phyloP scores from a whole-genome alignment of 2,329 filamentous ascomycete species.

The Teratosphaeriaceae sp. region DNA sequence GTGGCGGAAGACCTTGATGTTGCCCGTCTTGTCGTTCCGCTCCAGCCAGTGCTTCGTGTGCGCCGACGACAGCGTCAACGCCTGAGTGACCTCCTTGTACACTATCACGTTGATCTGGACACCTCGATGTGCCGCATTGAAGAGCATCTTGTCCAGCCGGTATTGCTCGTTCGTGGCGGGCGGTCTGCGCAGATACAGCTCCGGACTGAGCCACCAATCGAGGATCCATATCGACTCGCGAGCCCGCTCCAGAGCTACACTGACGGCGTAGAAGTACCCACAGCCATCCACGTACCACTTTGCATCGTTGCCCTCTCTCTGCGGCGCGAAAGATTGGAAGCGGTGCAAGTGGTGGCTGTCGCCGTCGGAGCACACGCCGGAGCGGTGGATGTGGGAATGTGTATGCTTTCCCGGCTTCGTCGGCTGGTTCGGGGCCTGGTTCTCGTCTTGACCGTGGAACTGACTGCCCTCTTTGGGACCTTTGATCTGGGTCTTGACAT shows the following conservation, averaged over 20 bases:
- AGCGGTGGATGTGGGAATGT: conserved; percentile 23
- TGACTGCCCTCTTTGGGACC: conserved; percentile 27
- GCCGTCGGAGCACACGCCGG: conserved; percentile 27
- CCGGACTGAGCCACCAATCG: conserved; percentile 72
- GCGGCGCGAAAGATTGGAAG: conserved; percentile 62
- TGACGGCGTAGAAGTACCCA: conserved; percentile 80
- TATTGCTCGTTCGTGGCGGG: conserved; percentile 77
- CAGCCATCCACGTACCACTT: conserved; percentile 89
- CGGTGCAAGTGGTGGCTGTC: conserved; percentile 43
- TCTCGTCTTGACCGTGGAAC: not conserved
- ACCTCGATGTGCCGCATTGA: conserved; percentile 73
- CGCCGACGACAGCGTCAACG: conserved; percentile 51
- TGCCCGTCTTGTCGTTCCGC: conserved; percentile 61
- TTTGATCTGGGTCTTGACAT: conserved; percentile 45
- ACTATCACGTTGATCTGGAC: conserved; percentile 82
- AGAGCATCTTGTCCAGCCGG: conserved; percentile 74
- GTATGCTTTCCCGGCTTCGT: conserved; percentile 3
- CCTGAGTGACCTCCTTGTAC: conserved; percentile 67
- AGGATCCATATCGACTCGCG: conserved; percentile 75
- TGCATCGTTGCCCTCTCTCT: conserved; percentile 61
- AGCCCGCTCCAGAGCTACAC: conserved; percentile 69
- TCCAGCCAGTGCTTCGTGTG: conserved; percentile 80
- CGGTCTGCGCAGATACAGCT: conserved; percentile 78
- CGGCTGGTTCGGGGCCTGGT: not conserved
- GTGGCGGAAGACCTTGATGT: conserved; percentile 84